Base-by-base conservation (phyloP, 352 stramenopile species). In the Pythium vanterpoolii region DNA sequence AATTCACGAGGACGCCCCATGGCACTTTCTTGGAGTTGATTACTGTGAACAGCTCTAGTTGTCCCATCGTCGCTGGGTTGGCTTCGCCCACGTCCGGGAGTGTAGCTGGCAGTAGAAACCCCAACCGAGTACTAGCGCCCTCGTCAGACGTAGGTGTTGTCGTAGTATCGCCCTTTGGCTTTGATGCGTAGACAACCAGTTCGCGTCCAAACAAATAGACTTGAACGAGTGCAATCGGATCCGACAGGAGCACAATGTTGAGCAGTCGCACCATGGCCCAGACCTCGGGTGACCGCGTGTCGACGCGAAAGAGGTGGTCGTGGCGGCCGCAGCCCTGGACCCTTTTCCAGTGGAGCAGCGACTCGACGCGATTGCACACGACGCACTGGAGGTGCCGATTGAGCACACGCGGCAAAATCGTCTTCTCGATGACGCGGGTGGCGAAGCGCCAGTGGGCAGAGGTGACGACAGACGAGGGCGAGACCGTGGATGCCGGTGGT, bases 251-350 rank as follows among this genome's bases (percentile, higher is more conserved):
- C 18, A 24, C 56, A 10, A 64, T 38, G 40, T 68, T 68, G 31
- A 46, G 4, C 8, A 68, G 55, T 16, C 61, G 42, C 14, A 68
- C 55, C 43, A 68, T 56, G 18, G 61, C 54, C 61, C 54, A 64
- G 33, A 54, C 30, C 19, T 70, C 47, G 8, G n/a, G n/a, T n/a
- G n/a, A n/a, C n/a, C 67, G 56, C 8, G 53, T 31, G 3, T 60
- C 55, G 8, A 74, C 33, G 42, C 42, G 40, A 23, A 64, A 63
- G 19, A 64, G 31, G 21, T 38, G 30, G 18, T 64, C 38, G 57
- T 64, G 57, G 28, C 16, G 21, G 11, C 6, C 8, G 31, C 57
- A 64, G 19, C 57, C 57, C 38, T 58, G 57, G 10, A 34, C 42
- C 1, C 10, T 13, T 39, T 43, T 52, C 57, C 57, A 64, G 38